phyloP scores from a whole-genome alignment of 768 basidiomycete species.

The Tubosaeta sp. region DNA sequence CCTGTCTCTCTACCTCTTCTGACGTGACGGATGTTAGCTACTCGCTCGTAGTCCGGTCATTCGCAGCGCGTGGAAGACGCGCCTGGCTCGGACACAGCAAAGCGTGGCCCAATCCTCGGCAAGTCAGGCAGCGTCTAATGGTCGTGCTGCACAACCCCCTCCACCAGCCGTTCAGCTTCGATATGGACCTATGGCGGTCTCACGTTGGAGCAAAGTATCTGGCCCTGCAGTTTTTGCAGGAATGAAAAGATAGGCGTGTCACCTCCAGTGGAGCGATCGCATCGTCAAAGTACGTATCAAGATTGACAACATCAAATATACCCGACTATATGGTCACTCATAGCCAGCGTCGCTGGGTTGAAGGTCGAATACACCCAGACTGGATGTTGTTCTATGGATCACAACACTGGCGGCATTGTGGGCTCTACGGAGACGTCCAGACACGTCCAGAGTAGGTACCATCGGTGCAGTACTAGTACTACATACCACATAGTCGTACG shows the following conservation, averaged over 20 bases:
- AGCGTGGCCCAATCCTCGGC: slow-evolving; percentile 21
- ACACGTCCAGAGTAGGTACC: slow-evolving; percentile 1
- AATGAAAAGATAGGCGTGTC: slow-evolving; percentile 53
- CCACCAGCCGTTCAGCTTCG: slow-evolving; percentile 25
- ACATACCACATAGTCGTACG: slow-evolving; percentile 14
- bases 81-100: slow-evolving; percentile 41
- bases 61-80: slow-evolving; percentile 71
- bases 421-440: slow-evolving; percentile 1
- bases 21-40: slow-evolving; percentile 44
- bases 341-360: background rate
- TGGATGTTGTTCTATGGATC: slow-evolving; percentile 5
- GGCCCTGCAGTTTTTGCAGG: slow-evolving; percentile 61
- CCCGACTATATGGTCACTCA: slow-evolving; percentile 1
- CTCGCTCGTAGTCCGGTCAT: slow-evolving; percentile 60
- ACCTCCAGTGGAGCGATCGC: background rate
- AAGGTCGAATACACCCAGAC: slow-evolving; percentile 5
- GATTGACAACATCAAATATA: slow-evolving; percentile 5
- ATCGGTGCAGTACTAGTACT: slow-evolving; percentile 7
- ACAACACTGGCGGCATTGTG: slow-evolving; percentile 2
- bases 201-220: slow-evolving; percentile 70
- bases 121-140: slow-evolving; percentile 16
- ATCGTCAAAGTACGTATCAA: slow-evolving; percentile 3
- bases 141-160: slow-evolving; percentile 18
- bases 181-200: slow-evolving; percentile 62
- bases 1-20: slow-evolving; percentile 5